Evolutionary conservation across 345 rosid genomes (phyloP), one percentile per base, ranked within the genome.

Genomic region (Eucalyptus sideroxylon): DNA sequence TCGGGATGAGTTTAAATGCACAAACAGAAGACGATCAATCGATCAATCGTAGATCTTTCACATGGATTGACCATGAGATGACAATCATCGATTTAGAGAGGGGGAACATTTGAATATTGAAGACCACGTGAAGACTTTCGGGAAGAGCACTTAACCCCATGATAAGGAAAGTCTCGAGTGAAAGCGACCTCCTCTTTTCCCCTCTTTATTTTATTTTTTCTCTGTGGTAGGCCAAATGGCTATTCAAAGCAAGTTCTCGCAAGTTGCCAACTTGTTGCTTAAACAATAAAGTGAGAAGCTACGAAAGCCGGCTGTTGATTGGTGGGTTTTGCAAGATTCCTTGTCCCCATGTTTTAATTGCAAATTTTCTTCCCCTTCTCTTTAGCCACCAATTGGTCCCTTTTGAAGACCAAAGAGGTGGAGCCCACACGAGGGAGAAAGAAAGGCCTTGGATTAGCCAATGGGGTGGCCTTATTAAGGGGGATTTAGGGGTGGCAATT

Each of bases 201-300:
- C 26, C 2, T 17, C 8, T 10, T 8, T 19, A 7, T 72, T 9
- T 2, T 5, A 8, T 9, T 19, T 10, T 5, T 6, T 37, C 27
- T 11, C 85, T 11, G 11, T 21, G 85, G 85, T 77, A 21, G 85
- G 85, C 47, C 30, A 77, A 40, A 21, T 11, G 85, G 30, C 85
- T 11, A 77, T 40, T 77, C 47, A 23, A 40, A 21, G 85, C 85
- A 6, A 77, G 47, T 21, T 77, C 6, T 6, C 16, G 85, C 85
- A 77, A 77, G 85, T 77, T 77, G 85, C 85, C 85, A 77, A 77
- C 85, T 77, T 77, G 85, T 40, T 77, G 47, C 45, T 72, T 34
- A 37, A 19, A 37, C n/a, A 60, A 53, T 53, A 53, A 53, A 53
- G 59, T 8, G 59, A 19, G 45, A 72, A 72, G 47, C 85, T 40